These are phyloP conservation scores for Miamiensis avidus DNA, from an alignment of 169 alveolate genomes.

Conservation along the genomic window DNA sequence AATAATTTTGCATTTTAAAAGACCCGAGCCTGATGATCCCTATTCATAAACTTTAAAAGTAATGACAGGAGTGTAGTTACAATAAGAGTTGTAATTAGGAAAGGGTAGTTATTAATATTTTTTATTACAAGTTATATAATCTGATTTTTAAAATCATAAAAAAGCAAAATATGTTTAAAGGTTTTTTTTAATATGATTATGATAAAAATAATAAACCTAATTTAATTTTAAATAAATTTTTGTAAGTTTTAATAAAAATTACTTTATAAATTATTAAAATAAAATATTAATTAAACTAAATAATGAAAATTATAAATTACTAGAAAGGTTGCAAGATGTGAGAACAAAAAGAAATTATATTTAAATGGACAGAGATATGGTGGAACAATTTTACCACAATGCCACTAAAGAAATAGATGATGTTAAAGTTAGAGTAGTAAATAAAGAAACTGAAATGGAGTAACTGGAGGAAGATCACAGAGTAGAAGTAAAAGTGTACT, in stretches of 20 bases:
- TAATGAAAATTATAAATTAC: not conserved
- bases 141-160: too few species aligned
- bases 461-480: slow-evolving; percentile 69
- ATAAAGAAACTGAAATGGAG: slow-evolving; percentile 79
- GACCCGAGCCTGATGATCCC: not conserved
- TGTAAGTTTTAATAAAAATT: too few species aligned
- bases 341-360: slow-evolving; percentile 71
- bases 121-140: too few species aligned
- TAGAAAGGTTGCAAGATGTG: slow-evolving; percentile 62
- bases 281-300: too few species aligned
- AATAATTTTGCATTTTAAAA: too few species aligned
- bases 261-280: too few species aligned
- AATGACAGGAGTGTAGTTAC: not conserved
- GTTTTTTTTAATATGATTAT: too few species aligned
- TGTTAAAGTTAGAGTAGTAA: slow-evolving; percentile 57
- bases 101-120: too few species aligned
- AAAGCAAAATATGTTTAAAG: too few species aligned
- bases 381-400: slow-evolving; percentile 68
- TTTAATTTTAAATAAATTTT: too few species aligned
- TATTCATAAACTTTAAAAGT: not conserved
- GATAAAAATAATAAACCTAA: too few species aligned
- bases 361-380: slow-evolving; percentile 79
- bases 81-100: not conserved
- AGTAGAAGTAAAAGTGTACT: slow-evolving; percentile 70
- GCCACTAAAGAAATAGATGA: slow-evolving; percentile 66